These are phyloP conservation scores for Aspergillus saccharolyticus DNA, from an alignment of 495 filamentous ascomycete species.

Conservation along the genomic window DNA sequence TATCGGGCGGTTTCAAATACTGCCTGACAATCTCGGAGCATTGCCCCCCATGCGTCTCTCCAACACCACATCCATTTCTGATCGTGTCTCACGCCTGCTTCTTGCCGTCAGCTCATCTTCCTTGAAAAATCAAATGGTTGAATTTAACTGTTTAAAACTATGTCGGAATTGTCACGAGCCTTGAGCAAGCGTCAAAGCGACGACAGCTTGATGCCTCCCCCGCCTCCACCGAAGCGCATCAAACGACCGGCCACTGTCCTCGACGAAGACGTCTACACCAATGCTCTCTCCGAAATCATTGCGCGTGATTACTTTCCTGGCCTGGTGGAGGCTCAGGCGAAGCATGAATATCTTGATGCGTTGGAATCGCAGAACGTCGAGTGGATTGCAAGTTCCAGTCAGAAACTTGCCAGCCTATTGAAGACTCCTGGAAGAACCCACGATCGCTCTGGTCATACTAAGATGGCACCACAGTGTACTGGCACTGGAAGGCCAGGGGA, in stretches of 20 bases:
- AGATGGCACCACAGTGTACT: slow-evolving; percentile 26
- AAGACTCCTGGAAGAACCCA: slow-evolving; percentile 57
- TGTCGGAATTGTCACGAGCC: slow-evolving; percentile 27
- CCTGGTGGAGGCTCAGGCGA: slow-evolving; percentile 74
- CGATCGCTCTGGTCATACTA: slow-evolving; percentile 18
- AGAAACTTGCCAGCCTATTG: slow-evolving; percentile 73
- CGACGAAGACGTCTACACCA: slow-evolving; percentile 91
- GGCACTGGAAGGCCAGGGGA: slow-evolving; percentile 46
- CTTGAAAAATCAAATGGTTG: background rate
- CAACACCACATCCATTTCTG: background rate
- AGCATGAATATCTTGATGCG: slow-evolving; percentile 89
- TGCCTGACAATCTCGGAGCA: background rate
- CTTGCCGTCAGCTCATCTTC: background rate
- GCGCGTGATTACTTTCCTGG: slow-evolving; percentile 96
- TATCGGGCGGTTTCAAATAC: background rate
- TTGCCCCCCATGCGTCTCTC: background rate
- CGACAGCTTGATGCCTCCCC: slow-evolving; percentile 80
- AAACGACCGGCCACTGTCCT: slow-evolving; percentile 86
- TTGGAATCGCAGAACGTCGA: slow-evolving; percentile 74
- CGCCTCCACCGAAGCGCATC: slow-evolving; percentile 82
- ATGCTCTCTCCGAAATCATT: slow-evolving; percentile 88
- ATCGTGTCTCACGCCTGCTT: background rate
- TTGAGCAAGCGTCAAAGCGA: slow-evolving; percentile 48
- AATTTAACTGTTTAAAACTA: background rate
- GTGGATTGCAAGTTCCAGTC: slow-evolving; percentile 80